Evolutionary conservation across 2,329 filamentous ascomycete genomes (phyloP), one percentile per base, ranked within the genome.

Genomic region (Fusarium subtropicale): DNA sequence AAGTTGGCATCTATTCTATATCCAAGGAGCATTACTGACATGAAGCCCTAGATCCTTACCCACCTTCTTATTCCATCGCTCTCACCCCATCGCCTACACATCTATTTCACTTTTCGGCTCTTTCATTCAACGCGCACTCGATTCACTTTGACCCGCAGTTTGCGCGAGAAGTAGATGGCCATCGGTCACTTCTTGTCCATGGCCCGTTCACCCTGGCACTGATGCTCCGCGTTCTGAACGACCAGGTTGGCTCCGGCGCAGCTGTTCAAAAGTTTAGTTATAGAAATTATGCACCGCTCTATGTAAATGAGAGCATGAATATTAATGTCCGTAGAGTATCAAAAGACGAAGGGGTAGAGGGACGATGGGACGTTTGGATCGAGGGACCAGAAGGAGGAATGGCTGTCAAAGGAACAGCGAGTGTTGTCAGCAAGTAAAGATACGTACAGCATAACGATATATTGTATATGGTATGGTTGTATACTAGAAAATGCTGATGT

Each of bases 101-200:
- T 7, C 88, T 99, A 56, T 97, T 97, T 81, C 89, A 94, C 61
- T 98, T 95, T 83, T 96, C 92, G 22, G 94, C 94, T 0, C 87
- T 99, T 34, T 95, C 92, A 4, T 94, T 93, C 83, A 99, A 99
- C 79, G 93, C 93, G 2, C 96, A 99, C 79, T 85, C 87, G 18
- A 97, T 99, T 72, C 96, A 99, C 80, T 85, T 97, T 24, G 92
- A 97, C 78, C 86, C 85, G 2, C 76, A 85, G 44, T 97, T 93
- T 79, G 90, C 89, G 53, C 85, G 86, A 39, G 82, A 87, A 15
- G 82, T 90, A 15, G 96, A 98, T 78, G 92, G 92, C 13, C 90
- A 97, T 77, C 85, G 85, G 7, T 87, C 90, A 64, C 83, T 93
- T 28, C 85, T 98, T 18, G 92, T 98, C 57, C 96, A 98, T 75